Percentiles rank a stretch among this genome's conserved stretches.
phyloP scores from a whole-genome alignment of 1,284 basidiomycete species.

The Moniliophthora roreri region DNA sequence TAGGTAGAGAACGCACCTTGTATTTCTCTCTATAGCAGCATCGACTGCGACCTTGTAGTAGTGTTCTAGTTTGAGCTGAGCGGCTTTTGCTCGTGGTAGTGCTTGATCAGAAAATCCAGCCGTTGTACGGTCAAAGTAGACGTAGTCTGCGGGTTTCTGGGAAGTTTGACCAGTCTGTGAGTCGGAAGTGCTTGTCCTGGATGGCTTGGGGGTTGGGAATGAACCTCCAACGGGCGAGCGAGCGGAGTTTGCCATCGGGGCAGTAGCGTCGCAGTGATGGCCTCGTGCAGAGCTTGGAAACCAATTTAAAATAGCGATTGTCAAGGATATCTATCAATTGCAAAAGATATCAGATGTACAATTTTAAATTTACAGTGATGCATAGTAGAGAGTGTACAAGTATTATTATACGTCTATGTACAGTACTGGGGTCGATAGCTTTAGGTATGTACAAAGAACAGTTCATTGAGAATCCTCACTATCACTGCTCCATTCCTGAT shows the following conservation, averaged over 20 bases:
- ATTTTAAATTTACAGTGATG: too few relatives aligned
- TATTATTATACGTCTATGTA: not conserved
- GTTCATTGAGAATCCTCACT: too few relatives aligned
- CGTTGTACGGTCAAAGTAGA: conserved; percentile 82
- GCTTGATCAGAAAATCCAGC: conserved; percentile 73
- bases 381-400: not conserved
- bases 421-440: not conserved
- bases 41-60: conserved; percentile 93
- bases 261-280: not conserved
- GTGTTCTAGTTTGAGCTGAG: conserved; percentile 89
- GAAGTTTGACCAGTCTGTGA: not conserved
- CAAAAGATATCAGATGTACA: too few relatives aligned
- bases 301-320: not conserved
- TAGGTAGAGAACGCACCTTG: conserved; percentile 51
- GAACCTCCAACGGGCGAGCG: not conserved
- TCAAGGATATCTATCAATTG: too few relatives aligned
- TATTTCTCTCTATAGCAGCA: conserved; percentile 86
- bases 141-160: conserved; percentile 55
- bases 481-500: too few relatives aligned
- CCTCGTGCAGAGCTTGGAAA: not conserved
- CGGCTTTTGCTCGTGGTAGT: conserved; percentile 79
- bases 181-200: not conserved
- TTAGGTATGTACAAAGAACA: too few relatives aligned
- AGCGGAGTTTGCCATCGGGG: not conserved
- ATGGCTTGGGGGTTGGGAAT: not conserved